Evolutionary conservation across 495 filamentous ascomycete genomes (phyloP), one percentile per base, ranked within the genome.

Genomic region (Copromyces sp.): DNA sequence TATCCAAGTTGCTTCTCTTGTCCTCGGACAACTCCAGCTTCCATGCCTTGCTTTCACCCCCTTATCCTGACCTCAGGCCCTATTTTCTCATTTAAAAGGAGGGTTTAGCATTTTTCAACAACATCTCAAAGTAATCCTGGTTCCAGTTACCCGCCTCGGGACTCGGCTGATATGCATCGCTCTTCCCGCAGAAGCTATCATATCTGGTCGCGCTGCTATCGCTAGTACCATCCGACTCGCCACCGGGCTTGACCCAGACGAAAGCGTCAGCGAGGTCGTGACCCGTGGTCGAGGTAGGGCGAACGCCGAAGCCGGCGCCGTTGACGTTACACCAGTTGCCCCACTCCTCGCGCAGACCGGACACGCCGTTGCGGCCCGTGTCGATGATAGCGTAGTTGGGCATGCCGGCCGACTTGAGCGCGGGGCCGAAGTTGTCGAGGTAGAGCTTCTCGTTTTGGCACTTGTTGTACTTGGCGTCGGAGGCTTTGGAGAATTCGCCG

Each of bases 291-390:
- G 88, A 84, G 4, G 89, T 90, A 0, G 90, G 89, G 72, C 89
- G 90, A 65, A 86, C 84, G 80, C 92, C 92, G 80, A 94, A 94
- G 40, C 92, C 92, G 69, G 91, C 89, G 75, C 87, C 89, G 73
- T 87, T 88, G 77, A 91, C 87, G 80, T 95, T 95, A 87, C 92
- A 94, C 92, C 93, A 95, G 85, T 94, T 87, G 78, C 92, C 92
- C 91, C 92, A 88, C 74, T 82, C 86, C 74, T 87, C 80, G 78
- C 92, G 92, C 35, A 89, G 86, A 73, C 89, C 88, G 73, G 89
- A 85, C 70, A 91, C 89, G 78, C 87, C 91, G 78, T 91, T 92
- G 75, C 92, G 89, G 80, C 82, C 85, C 39, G 86, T 86, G 77
- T 93, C 92, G 75, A 89, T 83, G 79, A 93, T 93, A 86, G 92